Base-by-base conservation (phyloP, 352 stramenopile genomes). In the Phytophthora lateralis region DNA sequence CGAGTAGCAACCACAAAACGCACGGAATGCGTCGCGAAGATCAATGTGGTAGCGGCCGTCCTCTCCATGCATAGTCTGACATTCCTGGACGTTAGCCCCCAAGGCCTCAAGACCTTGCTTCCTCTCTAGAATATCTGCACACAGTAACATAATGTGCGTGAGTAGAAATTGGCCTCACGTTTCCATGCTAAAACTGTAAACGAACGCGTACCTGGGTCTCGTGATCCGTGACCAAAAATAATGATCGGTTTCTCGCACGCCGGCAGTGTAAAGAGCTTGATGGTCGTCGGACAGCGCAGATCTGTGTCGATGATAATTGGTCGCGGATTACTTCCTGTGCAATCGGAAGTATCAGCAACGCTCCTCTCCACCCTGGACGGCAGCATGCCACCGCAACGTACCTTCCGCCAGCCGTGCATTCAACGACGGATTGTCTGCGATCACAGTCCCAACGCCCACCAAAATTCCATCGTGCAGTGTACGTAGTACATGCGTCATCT, bases 401-500 rank as follows among this genome's bases (percentile, higher is more conserved):
- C 86, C 86, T 64, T 85, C 53, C 7, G 72, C 76, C 4, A 95
- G 72, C 7, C 90, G 69, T 17, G 82, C 69, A 53, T 90, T 96
- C 29, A 97, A 66, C 45, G 87, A 96, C 41, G 91, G 91, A 42
- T 97, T 96, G 58, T 97, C 91, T 17, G 82, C 79, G 12, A 90
- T 30, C 20, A 97, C 67, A 9, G 91, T 97, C 17, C 88, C 89
- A 20, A 96, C 75, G 15, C 91, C 91, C 0, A 97, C 80, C 46
- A 97, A 62, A 56, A 97, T 97, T 0, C 81, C 88, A 29, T 91
- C 82, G 56, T 97, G 91, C 14, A 96, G 54, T 11, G 82, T 90
- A 20, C 91, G 87, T 53, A 97, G 59, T 44, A 76, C 52, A 51
- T 97, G 91, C 14, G 91, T 97, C 88, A 97, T 96, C 53, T 83